A percentile compares a stretch with the other conserved stretches of the same genome.
These are phyloP conservation scores for Ramalina peruviana DNA, from an alignment of 495 filamentous ascomycete species.

Conservation along the genomic window DNA sequence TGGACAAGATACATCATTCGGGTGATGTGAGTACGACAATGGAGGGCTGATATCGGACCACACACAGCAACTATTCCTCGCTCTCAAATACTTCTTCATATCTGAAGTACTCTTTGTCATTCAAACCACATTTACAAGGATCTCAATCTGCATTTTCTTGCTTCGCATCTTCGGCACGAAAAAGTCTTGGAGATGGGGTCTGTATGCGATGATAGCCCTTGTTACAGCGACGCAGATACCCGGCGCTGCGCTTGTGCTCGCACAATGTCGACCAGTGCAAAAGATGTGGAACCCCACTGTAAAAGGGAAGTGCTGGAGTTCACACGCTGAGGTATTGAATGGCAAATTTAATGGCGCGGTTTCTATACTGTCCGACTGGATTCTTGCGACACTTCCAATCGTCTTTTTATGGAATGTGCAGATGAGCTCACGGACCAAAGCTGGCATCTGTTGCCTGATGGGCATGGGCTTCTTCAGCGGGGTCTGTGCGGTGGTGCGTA, in stretches of 20 bases:
- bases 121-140: conserved; percentile 27
- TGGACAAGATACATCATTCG: no score
- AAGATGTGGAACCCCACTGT: conserved; percentile 31
- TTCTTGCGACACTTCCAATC: conserved; percentile 24
- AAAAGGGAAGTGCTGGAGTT: conserved; percentile 25
- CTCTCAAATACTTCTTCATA: conserved; percentile 27
- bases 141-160: conserved; percentile 33
- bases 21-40: no score
- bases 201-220: no score
- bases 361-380: conserved; percentile 28
- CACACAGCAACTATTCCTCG: not conserved
- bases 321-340: conserved; percentile 25
- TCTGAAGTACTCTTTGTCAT: conserved; percentile 32
- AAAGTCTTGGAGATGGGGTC: conserved; percentile 18
- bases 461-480: conserved; percentile 5
- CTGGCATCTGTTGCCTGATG: conserved; percentile 6
- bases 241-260: conserved; percentile 28
- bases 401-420: conserved; percentile 9
- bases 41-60: no score
- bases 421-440: conserved; percentile 1
- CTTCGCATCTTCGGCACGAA: conserved; percentile 29
- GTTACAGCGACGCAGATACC: conserved; percentile 24
- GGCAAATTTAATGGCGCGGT: conserved; percentile 31
- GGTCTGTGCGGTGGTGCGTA: conserved; percentile 1
- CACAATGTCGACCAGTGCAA: conserved; percentile 29